These are phyloP conservation scores for Sarocladiaceae sp. DNA, from an alignment of 2,329 filamentous ascomycete genomes.

Conservation along the genomic window DNA sequence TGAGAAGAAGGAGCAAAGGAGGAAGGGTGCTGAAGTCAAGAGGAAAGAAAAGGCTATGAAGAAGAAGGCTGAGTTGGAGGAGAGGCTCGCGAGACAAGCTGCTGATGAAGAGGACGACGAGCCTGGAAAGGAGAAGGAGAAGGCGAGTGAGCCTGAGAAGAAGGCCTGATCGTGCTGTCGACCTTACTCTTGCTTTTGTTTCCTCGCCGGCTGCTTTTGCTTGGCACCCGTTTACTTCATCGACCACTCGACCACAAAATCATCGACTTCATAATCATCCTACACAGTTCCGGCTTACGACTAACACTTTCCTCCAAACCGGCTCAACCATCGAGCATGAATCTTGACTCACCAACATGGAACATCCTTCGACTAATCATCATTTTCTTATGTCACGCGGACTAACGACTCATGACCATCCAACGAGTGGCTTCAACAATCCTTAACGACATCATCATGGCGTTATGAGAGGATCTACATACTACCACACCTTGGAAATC, in stretches of 20 bases:
- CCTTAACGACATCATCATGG: background rate
- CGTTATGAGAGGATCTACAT: background rate
- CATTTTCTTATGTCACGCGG: background rate
- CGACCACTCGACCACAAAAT: background rate
- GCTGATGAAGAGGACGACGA: slow-evolving; percentile 13
- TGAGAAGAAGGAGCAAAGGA: slow-evolving; percentile 30
- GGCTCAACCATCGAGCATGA: too few species aligned
- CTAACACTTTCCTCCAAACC: too few species aligned
- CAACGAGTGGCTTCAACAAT: background rate
- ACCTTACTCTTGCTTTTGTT: background rate
- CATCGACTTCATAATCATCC: too few species aligned
- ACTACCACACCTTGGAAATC: background rate
- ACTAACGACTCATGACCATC: background rate
- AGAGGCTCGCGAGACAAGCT: slow-evolving; percentile 23
- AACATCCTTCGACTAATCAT: background rate
- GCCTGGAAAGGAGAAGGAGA: background rate
- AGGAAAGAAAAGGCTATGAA: slow-evolving; percentile 25
- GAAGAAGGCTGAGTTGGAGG: slow-evolving; percentile 31
- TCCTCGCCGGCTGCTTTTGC: too few species aligned
- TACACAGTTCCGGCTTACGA: too few species aligned
- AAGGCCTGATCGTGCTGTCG: background rate
- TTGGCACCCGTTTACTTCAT: too few species aligned
- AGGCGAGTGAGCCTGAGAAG: background rate
- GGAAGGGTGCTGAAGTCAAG: slow-evolving; percentile 24
- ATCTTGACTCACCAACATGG: background rate